Evolutionary conservation across 2,329 filamentous ascomycete species (phyloP).

Genomic region (Diaporthe longicolla): DNA sequence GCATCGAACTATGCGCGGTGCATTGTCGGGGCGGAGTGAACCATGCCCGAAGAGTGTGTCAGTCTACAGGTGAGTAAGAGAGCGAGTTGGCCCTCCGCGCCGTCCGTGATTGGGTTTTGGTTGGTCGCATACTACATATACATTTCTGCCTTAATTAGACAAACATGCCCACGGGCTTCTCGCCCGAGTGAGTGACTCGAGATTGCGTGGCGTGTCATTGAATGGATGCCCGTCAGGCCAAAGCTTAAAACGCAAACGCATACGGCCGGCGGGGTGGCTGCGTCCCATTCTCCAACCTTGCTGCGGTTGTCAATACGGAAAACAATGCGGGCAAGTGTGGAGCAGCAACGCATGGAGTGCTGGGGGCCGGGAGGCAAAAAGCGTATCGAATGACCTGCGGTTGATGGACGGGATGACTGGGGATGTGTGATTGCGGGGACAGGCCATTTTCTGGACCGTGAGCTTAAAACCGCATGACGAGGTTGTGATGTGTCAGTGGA

Average conservation of each 20-base stretch:
- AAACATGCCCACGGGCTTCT: not conserved
- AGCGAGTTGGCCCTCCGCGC: not conserved
- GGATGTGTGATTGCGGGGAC: not conserved
- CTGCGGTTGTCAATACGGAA: not conserved
- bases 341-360: not conserved
- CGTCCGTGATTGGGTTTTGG: not conserved
- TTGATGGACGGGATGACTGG: slow-evolving; percentile 17
- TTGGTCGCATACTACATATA: not conserved
- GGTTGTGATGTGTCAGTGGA: not conserved
- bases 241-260: not conserved
- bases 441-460: not conserved
- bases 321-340: not conserved
- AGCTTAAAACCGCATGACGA: slow-evolving; percentile 10
- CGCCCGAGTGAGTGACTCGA: not conserved
- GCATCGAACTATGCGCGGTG: not conserved
- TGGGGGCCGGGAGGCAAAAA: slow-evolving; percentile 5
- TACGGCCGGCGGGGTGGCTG: slow-evolving; percentile 9
- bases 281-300: slow-evolving; percentile 5
- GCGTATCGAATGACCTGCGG: not conserved
- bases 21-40: slow-evolving; percentile 4
- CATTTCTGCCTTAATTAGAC: not conserved
- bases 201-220: not conserved
- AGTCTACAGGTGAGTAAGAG: not conserved
- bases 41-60: not conserved
- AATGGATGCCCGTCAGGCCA: slow-evolving; percentile 3